A percentile compares a stretch with the other conserved stretches of the same genome.
Conservation (phyloP, 768 basidiomycete genomes). For the Phylloporus sp. region DNA sequence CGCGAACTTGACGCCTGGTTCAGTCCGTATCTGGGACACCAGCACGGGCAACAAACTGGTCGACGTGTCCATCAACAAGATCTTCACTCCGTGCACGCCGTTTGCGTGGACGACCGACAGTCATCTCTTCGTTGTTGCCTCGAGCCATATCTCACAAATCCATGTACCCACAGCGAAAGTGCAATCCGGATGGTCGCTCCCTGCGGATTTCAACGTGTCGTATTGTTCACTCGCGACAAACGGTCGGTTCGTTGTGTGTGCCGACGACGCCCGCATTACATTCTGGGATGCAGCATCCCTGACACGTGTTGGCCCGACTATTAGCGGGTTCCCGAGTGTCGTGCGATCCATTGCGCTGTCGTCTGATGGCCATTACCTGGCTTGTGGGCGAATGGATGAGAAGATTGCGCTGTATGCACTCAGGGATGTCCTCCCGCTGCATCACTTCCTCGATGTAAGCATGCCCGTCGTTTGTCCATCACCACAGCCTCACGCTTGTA, state of each 20-base stretch:
- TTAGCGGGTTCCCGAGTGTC: neutral
- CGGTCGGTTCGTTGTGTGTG: neutral
- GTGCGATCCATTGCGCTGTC: neutral
- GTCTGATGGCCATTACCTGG: neutral
- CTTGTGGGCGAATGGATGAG: neutral
- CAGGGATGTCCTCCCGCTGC: slow-evolving; percentile 1
- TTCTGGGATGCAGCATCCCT: neutral
- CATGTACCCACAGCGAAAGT: slow-evolving; percentile 1
- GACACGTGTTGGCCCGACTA: neutral
- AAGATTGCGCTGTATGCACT: neutral
- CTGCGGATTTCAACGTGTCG: neutral
- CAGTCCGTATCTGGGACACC: slow-evolving; percentile 5
- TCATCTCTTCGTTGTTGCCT: slow-evolving; percentile 2
- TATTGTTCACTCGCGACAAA: slow-evolving; percentile 1
- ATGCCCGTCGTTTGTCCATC: neutral
- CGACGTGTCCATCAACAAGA: slow-evolving; percentile 3
- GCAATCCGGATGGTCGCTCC: slow-evolving; percentile 1
- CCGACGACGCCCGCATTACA: neutral
- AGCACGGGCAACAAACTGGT: slow-evolving; percentile 1
- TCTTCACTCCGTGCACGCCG: slow-evolving; percentile 2
- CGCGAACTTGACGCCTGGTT: neutral
- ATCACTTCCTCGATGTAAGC: slow-evolving; percentile 2
- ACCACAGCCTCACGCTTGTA: neutral
- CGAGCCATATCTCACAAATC: neutral
- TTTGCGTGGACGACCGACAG: slow-evolving; percentile 1